Base-by-base conservation (phyloP, 179 eudicot genomes). In the Heliamphora pulchella region DNA sequence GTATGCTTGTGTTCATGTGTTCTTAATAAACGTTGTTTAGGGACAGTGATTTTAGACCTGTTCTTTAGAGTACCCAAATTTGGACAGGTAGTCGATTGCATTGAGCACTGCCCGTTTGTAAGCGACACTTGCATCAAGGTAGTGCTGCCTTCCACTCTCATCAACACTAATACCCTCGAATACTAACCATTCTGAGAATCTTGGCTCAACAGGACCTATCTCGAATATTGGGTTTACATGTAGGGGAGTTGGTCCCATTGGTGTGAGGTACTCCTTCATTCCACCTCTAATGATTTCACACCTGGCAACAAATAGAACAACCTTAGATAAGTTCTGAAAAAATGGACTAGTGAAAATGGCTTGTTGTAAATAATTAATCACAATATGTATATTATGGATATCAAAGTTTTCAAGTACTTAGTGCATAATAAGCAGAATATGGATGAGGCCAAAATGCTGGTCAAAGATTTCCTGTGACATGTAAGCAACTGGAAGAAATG, bases 161-260 rank as follows among this genome's bases (percentile, higher is more conserved):
- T 94, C 98, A n/a, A 91, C 97, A 44, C 97, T 94, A 68, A 94
- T 94, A 44, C 98, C 98, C 84, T 94, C 98, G 75, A 94, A 94
- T n/a, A 94, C 98, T 67, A 94, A 78, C 98, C 98, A 94, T 54
- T 94, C 98, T 48, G 97, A 89, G 86, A 93, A 95, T 80, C 94
- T 89, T 43, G 98, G 98, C 84, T 95, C 97, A 13, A 95, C 88
- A 0, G 98, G 97, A 17, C 97, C 98, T 80, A 90, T 91, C 89
- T 95, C 98, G 11, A 93, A 95, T 81, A 95, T 91, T 9, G 98
- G 98, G 83, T 91, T 94, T 17, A 95, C 97, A 65, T 95, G 97
- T 15, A 95, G 88, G 51, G 89, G 86, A 81, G 98, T 91, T 5
- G 98, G 97, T 55, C 97, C 96, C 97, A 94, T 94, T 50, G 98